Conservation (phyloP, 1,284 basidiomycete genomes). For the Naganishia cerealis region DNA sequence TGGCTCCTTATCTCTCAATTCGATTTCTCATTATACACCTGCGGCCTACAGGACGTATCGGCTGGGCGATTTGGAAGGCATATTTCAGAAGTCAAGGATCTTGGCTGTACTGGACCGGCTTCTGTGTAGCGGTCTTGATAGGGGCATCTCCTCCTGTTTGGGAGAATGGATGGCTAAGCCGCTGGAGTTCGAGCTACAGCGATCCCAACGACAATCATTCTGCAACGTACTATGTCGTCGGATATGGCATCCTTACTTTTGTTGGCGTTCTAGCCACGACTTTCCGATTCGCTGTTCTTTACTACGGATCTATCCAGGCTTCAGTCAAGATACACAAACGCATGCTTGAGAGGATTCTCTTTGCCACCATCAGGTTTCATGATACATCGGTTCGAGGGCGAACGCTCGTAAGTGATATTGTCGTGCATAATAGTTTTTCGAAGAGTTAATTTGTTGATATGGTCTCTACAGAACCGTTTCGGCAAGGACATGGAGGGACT, state of each 20-base stretch:
- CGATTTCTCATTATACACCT: slow-evolving; percentile 42
- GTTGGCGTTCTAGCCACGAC: slow-evolving; percentile 45
- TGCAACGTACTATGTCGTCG: slow-evolving; percentile 69
- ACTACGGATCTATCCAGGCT: slow-evolving; percentile 68
- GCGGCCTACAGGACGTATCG: slow-evolving; percentile 65
- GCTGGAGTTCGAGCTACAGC: slow-evolving; percentile 34
- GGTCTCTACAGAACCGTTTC: slow-evolving; percentile 75
- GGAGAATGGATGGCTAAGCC: slow-evolving; percentile 81
- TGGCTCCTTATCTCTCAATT: not conserved
- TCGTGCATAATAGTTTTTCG: not conserved
- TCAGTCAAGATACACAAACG: slow-evolving; percentile 70
- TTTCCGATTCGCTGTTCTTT: slow-evolving; percentile 49
- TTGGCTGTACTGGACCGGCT: slow-evolving; percentile 69
- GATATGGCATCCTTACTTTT: slow-evolving; percentile 64
- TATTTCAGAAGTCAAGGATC: slow-evolving; percentile 65
- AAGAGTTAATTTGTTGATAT: not conserved
- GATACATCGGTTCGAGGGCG: slow-evolving; percentile 86
- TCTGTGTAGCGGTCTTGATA: slow-evolving; percentile 62
- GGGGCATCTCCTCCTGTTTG: slow-evolving; percentile 66
- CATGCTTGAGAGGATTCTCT: slow-evolving; percentile 79
- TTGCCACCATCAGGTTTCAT: slow-evolving; percentile 88
- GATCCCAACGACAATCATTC: slow-evolving; percentile 53
- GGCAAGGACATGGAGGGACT: slow-evolving; percentile 92
- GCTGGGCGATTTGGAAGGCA: slow-evolving; percentile 72
- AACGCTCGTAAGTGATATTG: slow-evolving; percentile 32